Percentiles rank a stretch among this genome's conserved stretches.
These are phyloP conservation scores for Pythium utonaiense DNA, from an alignment of 352 stramenopile species.

Conservation along the genomic window DNA sequence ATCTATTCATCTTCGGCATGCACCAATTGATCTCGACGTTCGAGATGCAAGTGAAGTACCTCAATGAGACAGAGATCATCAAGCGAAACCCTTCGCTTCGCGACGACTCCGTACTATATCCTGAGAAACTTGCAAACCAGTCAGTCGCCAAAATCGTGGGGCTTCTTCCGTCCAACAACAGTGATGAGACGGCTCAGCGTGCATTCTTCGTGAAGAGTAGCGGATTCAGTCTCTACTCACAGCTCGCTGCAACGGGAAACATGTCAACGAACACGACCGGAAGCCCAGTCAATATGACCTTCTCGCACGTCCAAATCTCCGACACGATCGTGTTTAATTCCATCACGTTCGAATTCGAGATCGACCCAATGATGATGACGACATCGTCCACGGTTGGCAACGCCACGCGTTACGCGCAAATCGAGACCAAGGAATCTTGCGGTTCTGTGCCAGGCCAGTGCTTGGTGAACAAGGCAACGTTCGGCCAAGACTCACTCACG, in stretches of 20 bases:
- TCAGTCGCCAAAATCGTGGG: not conserved
- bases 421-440: not conserved
- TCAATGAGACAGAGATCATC: not conserved
- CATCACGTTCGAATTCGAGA: slow-evolving; percentile 6
- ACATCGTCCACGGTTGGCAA: not conserved
- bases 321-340: not conserved
- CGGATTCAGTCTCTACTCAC: not conserved
- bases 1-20: slow-evolving; percentile 1
- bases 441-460: not conserved
- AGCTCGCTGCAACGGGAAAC: not conserved
- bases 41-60: not conserved
- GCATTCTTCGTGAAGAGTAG: not conserved
- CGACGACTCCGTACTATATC: not conserved
- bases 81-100: not conserved
- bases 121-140: not conserved
- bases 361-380: not conserved
- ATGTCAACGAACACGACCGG: not conserved
- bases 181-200: not conserved
- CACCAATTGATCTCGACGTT: not conserved
- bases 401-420: not conserved
- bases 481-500: not conserved
- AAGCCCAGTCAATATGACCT: not conserved
- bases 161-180: not conserved
- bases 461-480: not conserved
- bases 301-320: slow-evolving; percentile 7